A percentile compares a stretch with the other conserved stretches of the same genome.
Evolutionary conservation across 164 flowering plant species (phyloP).

Genomic region (Macadamia integrifolia): DNA sequence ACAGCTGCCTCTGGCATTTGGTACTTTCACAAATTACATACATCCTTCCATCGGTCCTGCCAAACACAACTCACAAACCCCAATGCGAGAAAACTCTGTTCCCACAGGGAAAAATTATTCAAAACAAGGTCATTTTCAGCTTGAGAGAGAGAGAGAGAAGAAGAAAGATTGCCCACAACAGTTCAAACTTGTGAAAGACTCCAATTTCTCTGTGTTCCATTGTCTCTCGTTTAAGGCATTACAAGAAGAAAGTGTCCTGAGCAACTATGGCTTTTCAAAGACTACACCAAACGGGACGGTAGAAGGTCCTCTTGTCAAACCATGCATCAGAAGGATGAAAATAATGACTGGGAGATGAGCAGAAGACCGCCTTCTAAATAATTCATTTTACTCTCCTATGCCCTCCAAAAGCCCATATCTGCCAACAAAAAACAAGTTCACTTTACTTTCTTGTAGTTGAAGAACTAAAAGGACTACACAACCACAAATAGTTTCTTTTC

Average conservation of each 20-base stretch:
- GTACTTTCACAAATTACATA: no score
- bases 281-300: not conserved
- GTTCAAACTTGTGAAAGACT: no score
- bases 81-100: no score
- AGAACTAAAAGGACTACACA: not conserved
- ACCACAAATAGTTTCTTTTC: not conserved
- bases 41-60: no score
- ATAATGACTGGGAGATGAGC: not conserved
- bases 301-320: not conserved
- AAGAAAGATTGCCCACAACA: no score
- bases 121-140: no score
- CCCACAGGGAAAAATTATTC: no score
- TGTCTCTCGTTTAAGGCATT: not conserved
- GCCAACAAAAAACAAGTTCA: constrained; percentile 15
- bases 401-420: constrained; percentile 99
- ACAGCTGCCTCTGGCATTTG: no score
- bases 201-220: not conserved
- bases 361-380: not conserved
- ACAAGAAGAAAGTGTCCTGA: constrained; percentile 2
- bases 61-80: no score
- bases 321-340: not conserved
- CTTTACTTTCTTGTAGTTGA: not conserved
- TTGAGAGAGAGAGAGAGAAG: no score
- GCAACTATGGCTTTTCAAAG: not conserved
- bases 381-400: constrained; percentile 52